Evolutionary conservation across 768 basidiomycete species (phyloP), one percentile per base, ranked within the genome.

Genomic region (Russula earlei): DNA sequence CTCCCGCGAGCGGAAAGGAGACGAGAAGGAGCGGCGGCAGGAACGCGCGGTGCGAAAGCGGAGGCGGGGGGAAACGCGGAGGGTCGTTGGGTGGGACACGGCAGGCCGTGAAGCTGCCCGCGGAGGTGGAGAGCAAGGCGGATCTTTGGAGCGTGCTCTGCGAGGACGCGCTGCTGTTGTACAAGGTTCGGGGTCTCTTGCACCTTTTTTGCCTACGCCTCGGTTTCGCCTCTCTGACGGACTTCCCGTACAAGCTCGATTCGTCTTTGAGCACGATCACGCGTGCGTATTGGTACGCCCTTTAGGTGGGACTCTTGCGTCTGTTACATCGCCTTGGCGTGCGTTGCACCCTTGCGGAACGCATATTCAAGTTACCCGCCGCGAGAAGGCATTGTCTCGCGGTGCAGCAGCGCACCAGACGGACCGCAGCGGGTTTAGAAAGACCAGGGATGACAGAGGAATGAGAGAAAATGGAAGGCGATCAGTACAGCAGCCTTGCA

Each of bases 141-240:
- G 31, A 38, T 11, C 6, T 54, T 33, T 11, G 37, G 34, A 54
- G 47, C 15, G 47, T 43, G 19, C 17, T 58, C 17, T 58, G 52
- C 27, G 57, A 58, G 47, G 57, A 58, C 22, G 57, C 41, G 36
- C n/a, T 58, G 17, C 12, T 58, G 27, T 49, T 40, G 27, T 58
- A 49, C 7, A 37, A 48, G 46, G 56, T 58, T 11, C 1, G 19
- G n/a, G 2, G 29, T 31, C 14, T 36, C 15, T 9, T n/a, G n/a
- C n/a, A n/a, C n/a, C n/a, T n/a, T n/a, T n/a, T n/a, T n/a, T n/a
- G n/a, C n/a, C 10, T 3, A 2, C n/a, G 12, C 36, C 31, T 6
- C 17, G 17, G n/a, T 12, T 43, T 1, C 29, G 9, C 8, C 12
- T 46, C 31, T 2, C 42, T 55, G 34, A 31, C 22, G 7, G 6